These are phyloP conservation scores for Ceratorhiza oryzae-sativae DNA, from an alignment of 1,284 basidiomycete genomes.

Conservation along the genomic window DNA sequence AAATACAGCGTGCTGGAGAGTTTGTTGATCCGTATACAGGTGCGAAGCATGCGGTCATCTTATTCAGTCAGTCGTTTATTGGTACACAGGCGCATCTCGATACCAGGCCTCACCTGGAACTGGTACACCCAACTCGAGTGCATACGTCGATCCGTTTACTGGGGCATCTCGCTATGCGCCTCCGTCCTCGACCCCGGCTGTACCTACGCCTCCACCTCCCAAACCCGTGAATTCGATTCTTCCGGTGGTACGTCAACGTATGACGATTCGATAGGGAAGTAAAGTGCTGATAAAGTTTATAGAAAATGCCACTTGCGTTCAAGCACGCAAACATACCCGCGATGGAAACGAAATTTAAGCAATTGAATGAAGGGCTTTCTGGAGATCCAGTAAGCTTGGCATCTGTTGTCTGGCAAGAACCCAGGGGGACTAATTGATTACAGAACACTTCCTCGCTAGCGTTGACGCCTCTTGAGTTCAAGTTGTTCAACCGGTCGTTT, in stretches of 20 bases:
- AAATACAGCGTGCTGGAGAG: slow-evolving; percentile 58
- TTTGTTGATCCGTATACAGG: slow-evolving; percentile 95
- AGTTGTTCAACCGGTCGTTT: slow-evolving; percentile 70
- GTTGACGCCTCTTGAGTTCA: slow-evolving; percentile 72
- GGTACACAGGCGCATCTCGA: slow-evolving; percentile 61
- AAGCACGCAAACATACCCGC: slow-evolving; percentile 88
- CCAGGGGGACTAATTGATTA: slow-evolving; percentile 1
- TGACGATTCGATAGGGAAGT: slow-evolving; percentile 9
- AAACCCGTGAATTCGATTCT: slow-evolving; percentile 54
- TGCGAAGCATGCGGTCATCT: slow-evolving; percentile 44
- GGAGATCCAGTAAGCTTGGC: slow-evolving; percentile 53
- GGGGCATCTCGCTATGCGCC: slow-evolving; percentile 50
- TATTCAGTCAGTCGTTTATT: neutral
- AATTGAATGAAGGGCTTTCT: slow-evolving; percentile 75
- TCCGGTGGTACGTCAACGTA: slow-evolving; percentile 62
- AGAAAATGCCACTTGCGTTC: slow-evolving; percentile 69
- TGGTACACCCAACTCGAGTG: slow-evolving; percentile 46
- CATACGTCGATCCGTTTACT: slow-evolving; percentile 53
- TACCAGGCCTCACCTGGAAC: slow-evolving; percentile 58
- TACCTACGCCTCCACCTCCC: slow-evolving; percentile 46
- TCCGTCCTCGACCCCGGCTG: slow-evolving; percentile 43
- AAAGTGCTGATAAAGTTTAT: slow-evolving; percentile 49
- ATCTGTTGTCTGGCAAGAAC: neutral
- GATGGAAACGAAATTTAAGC: slow-evolving; percentile 82
- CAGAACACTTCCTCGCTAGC: slow-evolving; percentile 73